phyloP scores from a whole-genome alignment of 345 rosid genomes.

The Pistacia vera region DNA sequence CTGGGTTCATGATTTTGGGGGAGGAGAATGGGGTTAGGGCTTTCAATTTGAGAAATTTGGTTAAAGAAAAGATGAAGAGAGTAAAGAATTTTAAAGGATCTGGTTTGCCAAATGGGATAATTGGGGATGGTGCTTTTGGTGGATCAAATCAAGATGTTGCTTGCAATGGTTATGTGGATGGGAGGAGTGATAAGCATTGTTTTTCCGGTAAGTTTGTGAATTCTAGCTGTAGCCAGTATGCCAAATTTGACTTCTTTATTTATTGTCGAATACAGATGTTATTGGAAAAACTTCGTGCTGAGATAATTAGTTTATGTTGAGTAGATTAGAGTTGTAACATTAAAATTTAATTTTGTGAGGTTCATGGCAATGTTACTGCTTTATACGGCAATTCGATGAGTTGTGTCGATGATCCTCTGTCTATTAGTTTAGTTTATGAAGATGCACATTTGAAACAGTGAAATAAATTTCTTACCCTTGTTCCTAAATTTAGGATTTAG shows the following conservation, averaged over 20 bases:
- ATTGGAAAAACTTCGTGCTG: background rate
- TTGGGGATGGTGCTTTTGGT: conserved; percentile 20
- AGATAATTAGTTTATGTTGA: conserved; percentile 1
- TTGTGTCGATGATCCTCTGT: background rate
- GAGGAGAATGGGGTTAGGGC: conserved; percentile 72
- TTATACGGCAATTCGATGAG: background rate
- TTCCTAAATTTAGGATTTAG: background rate
- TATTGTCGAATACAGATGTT: background rate
- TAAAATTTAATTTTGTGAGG: background rate
- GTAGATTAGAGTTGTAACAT: background rate
- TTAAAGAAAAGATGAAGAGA: conserved; percentile 50
- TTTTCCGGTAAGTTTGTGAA: conserved; percentile 47
- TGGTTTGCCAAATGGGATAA: conserved; percentile 47
- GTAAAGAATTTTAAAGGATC: conserved; percentile 36
- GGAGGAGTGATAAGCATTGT: conserved; percentile 45
- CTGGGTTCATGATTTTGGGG: conserved; percentile 67
- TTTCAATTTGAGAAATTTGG: conserved; percentile 58
- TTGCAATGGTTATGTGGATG: conserved; percentile 43
- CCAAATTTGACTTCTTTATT: background rate
- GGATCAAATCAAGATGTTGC: conserved; percentile 27
- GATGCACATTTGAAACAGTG: background rate
- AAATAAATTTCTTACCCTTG: background rate
- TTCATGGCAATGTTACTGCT: background rate
- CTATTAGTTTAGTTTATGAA: background rate
- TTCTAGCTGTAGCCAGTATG: background rate